phyloP scores from a whole-genome alignment of 2,329 filamentous ascomycete genomes.

The Monosporascus sp. region DNA sequence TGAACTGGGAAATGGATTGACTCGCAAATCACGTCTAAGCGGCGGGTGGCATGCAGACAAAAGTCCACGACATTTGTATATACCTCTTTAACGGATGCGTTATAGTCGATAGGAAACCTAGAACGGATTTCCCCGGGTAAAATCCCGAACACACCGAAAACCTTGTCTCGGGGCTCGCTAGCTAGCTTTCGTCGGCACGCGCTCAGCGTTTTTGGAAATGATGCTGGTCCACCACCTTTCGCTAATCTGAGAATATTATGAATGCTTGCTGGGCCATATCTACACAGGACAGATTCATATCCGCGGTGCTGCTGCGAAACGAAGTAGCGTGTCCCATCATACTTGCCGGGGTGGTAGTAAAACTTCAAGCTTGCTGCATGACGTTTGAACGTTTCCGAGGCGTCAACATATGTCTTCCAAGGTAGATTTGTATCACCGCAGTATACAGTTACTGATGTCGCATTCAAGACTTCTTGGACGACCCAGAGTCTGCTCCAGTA shows the following conservation, averaged over 20 bases:
- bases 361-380: constrained; percentile 6
- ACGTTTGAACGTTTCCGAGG: constrained; percentile 8
- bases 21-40: constrained; percentile 30
- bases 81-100: constrained; percentile 24
- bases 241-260: not conserved
- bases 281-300: constrained; percentile 1
- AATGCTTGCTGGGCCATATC: constrained; percentile 14
- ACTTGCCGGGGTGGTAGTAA: not conserved
- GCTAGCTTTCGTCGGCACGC: constrained; percentile 20
- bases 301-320: too few relatives aligned
- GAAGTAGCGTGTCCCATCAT: not conserved
- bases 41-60: constrained; percentile 18
- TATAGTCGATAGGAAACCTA: constrained; percentile 27
- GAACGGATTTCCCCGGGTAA: constrained; percentile 19
- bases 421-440: constrained; percentile 18
- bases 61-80: constrained; percentile 30
- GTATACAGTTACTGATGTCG: constrained; percentile 14
- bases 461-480: constrained; percentile 25
- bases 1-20: constrained; percentile 27
- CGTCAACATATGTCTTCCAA: constrained; percentile 13
- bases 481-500: constrained; percentile 32
- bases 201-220: constrained; percentile 20
- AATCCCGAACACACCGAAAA: constrained; percentile 31
- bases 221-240: not conserved
- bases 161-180: constrained; percentile 30